Conservation (phyloP, 2,329 filamentous ascomycete genomes). For the Monosporascus sp. region DNA sequence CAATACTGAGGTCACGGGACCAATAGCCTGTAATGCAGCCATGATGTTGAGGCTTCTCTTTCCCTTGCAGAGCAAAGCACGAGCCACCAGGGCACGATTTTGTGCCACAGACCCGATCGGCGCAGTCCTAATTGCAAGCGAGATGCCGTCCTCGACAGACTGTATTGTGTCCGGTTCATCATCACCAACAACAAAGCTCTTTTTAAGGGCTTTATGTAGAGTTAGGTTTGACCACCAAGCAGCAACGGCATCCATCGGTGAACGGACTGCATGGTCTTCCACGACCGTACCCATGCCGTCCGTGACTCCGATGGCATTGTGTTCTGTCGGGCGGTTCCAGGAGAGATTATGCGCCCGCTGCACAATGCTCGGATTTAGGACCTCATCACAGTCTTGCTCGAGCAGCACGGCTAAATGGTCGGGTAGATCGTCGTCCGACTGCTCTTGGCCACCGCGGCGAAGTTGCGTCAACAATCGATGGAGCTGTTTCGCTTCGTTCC, state of each 20-base stretch:
- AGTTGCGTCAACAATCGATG: conserved; percentile 43
- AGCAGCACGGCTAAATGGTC: conserved; percentile 72
- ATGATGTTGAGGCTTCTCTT: conserved; percentile 53
- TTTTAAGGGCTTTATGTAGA: conserved; percentile 63
- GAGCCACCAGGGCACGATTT: conserved; percentile 53
- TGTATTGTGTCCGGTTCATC: conserved; percentile 34
- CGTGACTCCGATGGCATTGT: conserved; percentile 57
- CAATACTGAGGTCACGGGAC: conserved; percentile 33
- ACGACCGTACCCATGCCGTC: conserved; percentile 78
- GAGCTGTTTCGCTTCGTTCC: conserved; percentile 73
- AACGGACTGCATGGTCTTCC: conserved; percentile 77
- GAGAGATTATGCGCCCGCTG: conserved; percentile 86
- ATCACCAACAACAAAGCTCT: conserved; percentile 53
- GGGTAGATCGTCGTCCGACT: conserved; percentile 63
- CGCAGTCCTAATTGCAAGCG: conserved; percentile 65
- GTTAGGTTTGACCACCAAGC: conserved; percentile 82
- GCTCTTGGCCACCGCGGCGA: conserved; percentile 33
- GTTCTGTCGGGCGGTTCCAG: conserved; percentile 73
- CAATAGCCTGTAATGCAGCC: conserved; percentile 48
- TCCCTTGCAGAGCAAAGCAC: conserved; percentile 50
- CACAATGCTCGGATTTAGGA: conserved; percentile 70
- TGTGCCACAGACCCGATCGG: conserved; percentile 73
- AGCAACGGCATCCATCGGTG: conserved; percentile 82
- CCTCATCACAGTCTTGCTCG: conserved; percentile 73
- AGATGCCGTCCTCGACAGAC: conserved; percentile 44